These are phyloP conservation scores for Aspergillus terreus DNA, from an alignment of 2,329 filamentous ascomycete genomes.

Conservation along the genomic window DNA sequence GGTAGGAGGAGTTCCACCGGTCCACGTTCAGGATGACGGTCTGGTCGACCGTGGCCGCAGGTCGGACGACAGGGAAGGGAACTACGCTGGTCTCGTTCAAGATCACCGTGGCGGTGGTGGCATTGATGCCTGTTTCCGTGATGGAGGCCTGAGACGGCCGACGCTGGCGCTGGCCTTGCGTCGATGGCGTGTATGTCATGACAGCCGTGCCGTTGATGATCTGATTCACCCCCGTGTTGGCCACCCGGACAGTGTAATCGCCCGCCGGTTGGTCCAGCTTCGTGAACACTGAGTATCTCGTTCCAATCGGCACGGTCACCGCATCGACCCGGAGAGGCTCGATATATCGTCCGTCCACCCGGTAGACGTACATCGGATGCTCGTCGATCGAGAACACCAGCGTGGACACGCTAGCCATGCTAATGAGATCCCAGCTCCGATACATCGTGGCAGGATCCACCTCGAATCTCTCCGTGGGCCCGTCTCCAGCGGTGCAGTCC, in stretches of 20 bases:
- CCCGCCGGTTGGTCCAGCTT: conserved; percentile 44
- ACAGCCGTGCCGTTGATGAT: conserved; percentile 53
- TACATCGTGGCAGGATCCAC: conserved; percentile 33
- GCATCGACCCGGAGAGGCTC: conserved; percentile 38
- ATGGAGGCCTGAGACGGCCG: conserved; percentile 43
- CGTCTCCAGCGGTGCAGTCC: conserved; percentile 22
- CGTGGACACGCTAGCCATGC: conserved; percentile 27
- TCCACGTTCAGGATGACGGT: conserved; percentile 27
- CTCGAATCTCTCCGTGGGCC: conserved; percentile 24
- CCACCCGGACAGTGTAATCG: conserved; percentile 54
- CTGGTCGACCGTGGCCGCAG: conserved; percentile 43
- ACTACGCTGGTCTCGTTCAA: conserved; percentile 44
- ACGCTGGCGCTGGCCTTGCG: conserved; percentile 6
- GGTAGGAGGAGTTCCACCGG: conserved; percentile 19
- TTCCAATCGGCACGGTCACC: conserved; percentile 32
- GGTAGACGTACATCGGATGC: conserved; percentile 45
- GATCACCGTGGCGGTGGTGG: conserved; percentile 40
- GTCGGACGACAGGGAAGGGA: conserved; percentile 47
- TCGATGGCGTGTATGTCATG: conserved; percentile 39
- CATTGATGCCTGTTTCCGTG: conserved; percentile 46
- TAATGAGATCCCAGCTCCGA: conserved; percentile 38
- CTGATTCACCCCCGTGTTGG: conserved; percentile 50
- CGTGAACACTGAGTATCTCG: conserved; percentile 41
- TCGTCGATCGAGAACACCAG: conserved; percentile 43
- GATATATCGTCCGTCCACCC: conserved; percentile 43